Percentiles rank a stretch among this genome's conserved stretches.
These are phyloP conservation scores for Pleurotus cornucopiae DNA, from an alignment of 768 basidiomycete genomes.

Conservation along the genomic window DNA sequence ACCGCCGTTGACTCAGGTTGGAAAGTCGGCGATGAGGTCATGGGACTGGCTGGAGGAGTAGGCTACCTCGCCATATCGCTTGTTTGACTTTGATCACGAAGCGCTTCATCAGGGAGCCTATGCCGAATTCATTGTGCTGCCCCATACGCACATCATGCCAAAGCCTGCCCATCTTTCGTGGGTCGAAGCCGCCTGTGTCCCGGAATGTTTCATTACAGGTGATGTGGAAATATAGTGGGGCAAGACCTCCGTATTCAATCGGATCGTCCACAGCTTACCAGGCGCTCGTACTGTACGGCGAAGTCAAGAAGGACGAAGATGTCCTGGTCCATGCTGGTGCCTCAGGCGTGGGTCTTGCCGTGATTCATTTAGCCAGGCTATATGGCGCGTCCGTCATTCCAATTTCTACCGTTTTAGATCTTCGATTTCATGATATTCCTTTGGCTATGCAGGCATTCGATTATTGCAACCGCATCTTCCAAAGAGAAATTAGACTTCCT, in stretches of 20 bases:
- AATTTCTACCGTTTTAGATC: conserved; percentile 4
- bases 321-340: conserved; percentile 91
- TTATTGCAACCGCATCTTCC: conserved; percentile 85
- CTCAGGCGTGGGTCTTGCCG: conserved; percentile 85
- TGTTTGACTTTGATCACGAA: background rate
- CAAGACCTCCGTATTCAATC: background rate
- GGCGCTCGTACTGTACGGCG: conserved; percentile 56
- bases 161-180: conserved; percentile 78
- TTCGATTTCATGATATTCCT: too few species aligned
- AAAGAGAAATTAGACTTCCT: conserved; percentile 80
- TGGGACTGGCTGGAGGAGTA: conserved; percentile 80
- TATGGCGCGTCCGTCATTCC: conserved; percentile 60
- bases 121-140: conserved; percentile 76
- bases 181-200: conserved; percentile 82
- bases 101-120: conserved; percentile 68
- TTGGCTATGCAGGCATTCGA: conserved; percentile 41
- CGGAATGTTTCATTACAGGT: conserved; percentile 89
- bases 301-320: conserved; percentile 64
- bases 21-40: conserved; percentile 66
- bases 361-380: conserved; percentile 78
- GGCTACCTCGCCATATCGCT: conserved; percentile 23
- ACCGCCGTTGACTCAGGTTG: conserved; percentile 41
- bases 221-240: conserved; percentile 7
- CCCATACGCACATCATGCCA: conserved; percentile 59
- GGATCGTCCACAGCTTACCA: conserved; percentile 34